A percentile compares a stretch with the other conserved stretches of the same genome.
These are phyloP conservation scores for Talaromyces thailandensis DNA, from an alignment of 495 filamentous ascomycete genomes.

Conservation along the genomic window DNA sequence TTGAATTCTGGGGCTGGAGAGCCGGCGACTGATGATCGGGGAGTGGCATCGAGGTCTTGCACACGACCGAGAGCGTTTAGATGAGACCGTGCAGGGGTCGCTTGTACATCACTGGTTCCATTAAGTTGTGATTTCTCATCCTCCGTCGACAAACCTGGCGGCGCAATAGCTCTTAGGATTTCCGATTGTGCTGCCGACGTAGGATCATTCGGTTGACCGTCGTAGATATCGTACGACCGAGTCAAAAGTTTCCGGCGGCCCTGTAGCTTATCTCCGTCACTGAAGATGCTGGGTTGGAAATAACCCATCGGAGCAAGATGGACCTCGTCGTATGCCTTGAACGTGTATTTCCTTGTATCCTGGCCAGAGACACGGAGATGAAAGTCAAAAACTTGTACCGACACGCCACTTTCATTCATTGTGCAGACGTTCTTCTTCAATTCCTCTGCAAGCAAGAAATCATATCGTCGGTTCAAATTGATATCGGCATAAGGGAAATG, in stretches of 20 bases:
- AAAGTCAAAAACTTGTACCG: conserved; percentile 74
- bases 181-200: conserved; percentile 74
- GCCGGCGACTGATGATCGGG: conserved; percentile 73
- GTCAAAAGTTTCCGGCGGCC: conserved; percentile 70
- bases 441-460: conserved; percentile 90
- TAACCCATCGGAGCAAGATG: conserved; percentile 84
- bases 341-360: conserved; percentile 81
- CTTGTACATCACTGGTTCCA: conserved; percentile 24
- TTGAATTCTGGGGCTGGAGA: conserved; percentile 75
- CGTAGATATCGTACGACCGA: conserved; percentile 87
- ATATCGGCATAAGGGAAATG: conserved; percentile 92
- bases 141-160: conserved; percentile 19
- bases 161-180: conserved; percentile 61
- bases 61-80: conserved; percentile 36
- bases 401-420: conserved; percentile 74
- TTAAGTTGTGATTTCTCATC: conserved; percentile 18
- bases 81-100: conserved; percentile 31
- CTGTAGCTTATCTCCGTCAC: conserved; percentile 65
- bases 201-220: conserved; percentile 83
- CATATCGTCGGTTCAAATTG: conserved; percentile 80
- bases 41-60: conserved; percentile 56
- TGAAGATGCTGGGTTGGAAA: conserved; percentile 81
- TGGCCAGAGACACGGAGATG: conserved; percentile 81
- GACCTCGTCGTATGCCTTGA: conserved; percentile 93
- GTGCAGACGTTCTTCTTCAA: conserved; percentile 85